Percentiles rank a stretch among this genome's conserved stretches.
Conservation (phyloP, 176 grass and related monocot genomes). For the Calamus simplicifolius region DNA sequence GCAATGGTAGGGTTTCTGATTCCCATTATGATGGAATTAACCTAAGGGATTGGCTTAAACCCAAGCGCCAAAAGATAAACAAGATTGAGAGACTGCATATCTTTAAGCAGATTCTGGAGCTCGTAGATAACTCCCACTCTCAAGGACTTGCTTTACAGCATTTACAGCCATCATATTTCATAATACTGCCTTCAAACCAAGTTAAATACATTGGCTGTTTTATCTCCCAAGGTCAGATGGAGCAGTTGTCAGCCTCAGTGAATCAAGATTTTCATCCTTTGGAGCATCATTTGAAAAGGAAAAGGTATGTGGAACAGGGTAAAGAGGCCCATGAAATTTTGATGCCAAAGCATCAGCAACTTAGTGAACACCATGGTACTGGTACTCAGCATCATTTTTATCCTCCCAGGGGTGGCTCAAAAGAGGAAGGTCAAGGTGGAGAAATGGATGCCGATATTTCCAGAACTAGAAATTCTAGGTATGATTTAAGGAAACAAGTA, state of each 20-base stretch:
- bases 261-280: background rate
- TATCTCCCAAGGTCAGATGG: background rate
- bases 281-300: conserved; percentile 1
- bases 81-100: conserved; percentile 8
- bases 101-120: conserved; percentile 16
- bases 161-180: conserved; percentile 12
- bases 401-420: conserved; percentile 26
- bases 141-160: conserved; percentile 15
- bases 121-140: background rate
- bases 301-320: conserved; percentile 40
- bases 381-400: conserved; percentile 21
- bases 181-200: conserved; percentile 11
- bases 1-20: background rate
- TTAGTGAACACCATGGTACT: conserved; percentile 27
- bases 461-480: conserved; percentile 27
- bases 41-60: conserved; percentile 8
- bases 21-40: conserved; percentile 3
- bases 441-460: conserved; percentile 19
- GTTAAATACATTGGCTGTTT: conserved; percentile 9
- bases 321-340: conserved; percentile 26
- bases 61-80: background rate
- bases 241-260: background rate
- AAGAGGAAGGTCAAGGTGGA: conserved; percentile 29
- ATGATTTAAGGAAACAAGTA: conserved; percentile 21
- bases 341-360: conserved; percentile 51